phyloP scores from a whole-genome alignment of 169 alveolate genomes.

The Neospora caninum region DNA sequence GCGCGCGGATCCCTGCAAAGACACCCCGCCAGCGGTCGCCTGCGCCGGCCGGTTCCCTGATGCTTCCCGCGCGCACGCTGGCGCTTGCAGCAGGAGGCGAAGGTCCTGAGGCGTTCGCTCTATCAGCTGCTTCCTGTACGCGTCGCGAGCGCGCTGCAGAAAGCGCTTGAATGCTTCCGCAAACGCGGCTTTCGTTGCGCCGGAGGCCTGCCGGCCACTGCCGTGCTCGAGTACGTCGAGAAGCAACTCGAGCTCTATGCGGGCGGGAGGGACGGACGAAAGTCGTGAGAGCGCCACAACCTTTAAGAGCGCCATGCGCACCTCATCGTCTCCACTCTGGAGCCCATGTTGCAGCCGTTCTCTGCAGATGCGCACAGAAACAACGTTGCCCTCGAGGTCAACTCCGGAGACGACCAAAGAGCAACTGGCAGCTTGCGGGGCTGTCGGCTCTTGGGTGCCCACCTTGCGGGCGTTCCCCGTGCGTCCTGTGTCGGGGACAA shows the following conservation, averaged over 20 bases:
- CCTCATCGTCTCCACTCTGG: not conserved
- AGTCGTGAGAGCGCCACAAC: not conserved
- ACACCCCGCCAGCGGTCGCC: not conserved
- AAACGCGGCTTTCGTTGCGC: not conserved
- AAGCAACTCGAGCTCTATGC: not conserved
- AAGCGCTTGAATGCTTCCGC: not conserved
- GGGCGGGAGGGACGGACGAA: not conserved
- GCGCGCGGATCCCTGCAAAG: not conserved
- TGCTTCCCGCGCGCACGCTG: not conserved
- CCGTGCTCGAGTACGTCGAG: not conserved
- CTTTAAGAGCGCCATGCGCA: conserved; percentile 10
- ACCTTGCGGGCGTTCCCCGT: too few species aligned
- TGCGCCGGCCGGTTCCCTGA: not conserved
- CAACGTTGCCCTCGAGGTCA: not conserved
- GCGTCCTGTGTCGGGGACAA: too few species aligned
- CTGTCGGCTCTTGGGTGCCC: not conserved
- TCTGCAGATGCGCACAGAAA: not conserved
- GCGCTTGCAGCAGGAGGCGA: not conserved
- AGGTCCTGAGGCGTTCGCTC: not conserved
- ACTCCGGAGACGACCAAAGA: conserved; percentile 1
- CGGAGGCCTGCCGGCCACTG: not conserved
- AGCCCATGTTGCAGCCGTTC: conserved; percentile 25
- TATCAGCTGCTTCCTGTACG: not conserved
- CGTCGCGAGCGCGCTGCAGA: conserved; percentile 30
- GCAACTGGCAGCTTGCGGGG: not conserved